Evolutionary conservation across 2,329 filamentous ascomycete genomes (phyloP), one percentile per base, ranked within the genome.

Genomic region (Nemania sp.): DNA sequence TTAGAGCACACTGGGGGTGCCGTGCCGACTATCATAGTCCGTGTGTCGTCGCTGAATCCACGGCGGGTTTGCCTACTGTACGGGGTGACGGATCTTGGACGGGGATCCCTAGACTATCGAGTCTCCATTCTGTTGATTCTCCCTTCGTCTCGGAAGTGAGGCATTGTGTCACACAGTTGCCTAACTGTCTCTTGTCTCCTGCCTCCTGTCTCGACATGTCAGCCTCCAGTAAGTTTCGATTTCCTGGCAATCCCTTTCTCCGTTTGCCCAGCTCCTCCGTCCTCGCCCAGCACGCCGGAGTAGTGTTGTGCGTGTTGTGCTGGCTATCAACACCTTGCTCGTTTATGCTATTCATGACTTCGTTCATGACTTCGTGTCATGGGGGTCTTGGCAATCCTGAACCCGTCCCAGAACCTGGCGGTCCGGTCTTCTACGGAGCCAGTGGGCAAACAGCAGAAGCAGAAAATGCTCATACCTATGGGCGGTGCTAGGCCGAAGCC

Each of bases 401-500:
- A 52, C 25, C 9, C 47, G 48, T 51, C 18, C 34, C 49, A 56
- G 37, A 45, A 49, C 48, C 60, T 54, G 46, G 58, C 47, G 50
- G 53, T 66, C 18, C 49, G 59, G 61, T 18, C 48, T 40, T 37
- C 43, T 21, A 54, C 47, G 25, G 49, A 57, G 43, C 47, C 43
- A 18, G 43, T 25, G 53, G 60, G 51, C 25, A 29, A 37, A 35
- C 37, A 21, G 25, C 18, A 20, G 13, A 54, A 21, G 13, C 57
- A 47, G 50, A 43, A 53, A 15, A 46, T 47, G n/a, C 47, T 53
- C 37, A 52, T 61, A 48, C 34, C 54, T 39, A 39, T 29, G 35
- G 35, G 11, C 4, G 53, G 45, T 32, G 65, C 57, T 47, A 68
- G 63, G 57, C 54, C 64, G 52, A 69, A 64, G 49, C 69, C 71